These are phyloP conservation scores for Senecio squalidus DNA, from an alignment of 140 eudicot species.

Conservation along the genomic window DNA sequence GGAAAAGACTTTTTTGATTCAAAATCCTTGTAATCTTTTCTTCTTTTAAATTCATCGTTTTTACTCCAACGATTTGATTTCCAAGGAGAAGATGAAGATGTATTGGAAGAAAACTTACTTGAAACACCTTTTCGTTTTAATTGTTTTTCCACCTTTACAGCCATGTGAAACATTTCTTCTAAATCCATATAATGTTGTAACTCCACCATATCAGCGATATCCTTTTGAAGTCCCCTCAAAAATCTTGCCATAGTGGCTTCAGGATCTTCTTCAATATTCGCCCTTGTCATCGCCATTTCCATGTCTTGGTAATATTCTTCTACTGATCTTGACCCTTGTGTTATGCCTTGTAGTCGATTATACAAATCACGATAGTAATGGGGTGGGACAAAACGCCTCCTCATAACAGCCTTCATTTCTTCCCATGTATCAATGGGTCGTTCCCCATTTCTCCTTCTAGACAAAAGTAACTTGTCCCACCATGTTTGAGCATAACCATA, in stretches of 20 bases:
- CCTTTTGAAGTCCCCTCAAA: not conserved
- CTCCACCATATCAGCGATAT: not conserved
- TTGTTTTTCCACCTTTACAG: not conserved
- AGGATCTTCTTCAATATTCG: not conserved
- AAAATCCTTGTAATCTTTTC: too few species aligned
- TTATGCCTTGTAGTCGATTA: not conserved
- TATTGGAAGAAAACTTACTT: too few species aligned
- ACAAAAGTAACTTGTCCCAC: not conserved
- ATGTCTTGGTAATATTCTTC: not conserved
- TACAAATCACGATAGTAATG: not conserved
- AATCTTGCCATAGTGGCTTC: constrained; percentile 10
- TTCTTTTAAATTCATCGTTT: too few species aligned
- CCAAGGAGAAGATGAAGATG: too few species aligned
- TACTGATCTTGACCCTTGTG: not conserved
- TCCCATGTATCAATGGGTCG: not conserved
- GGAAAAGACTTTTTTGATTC: too few species aligned
- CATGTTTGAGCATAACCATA: not conserved
- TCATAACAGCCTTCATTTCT: not conserved
- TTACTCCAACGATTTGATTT: too few species aligned
- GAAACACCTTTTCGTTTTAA: not conserved
- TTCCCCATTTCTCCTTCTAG: not conserved
- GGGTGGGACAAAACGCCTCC: not conserved
- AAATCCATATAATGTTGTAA: not conserved
- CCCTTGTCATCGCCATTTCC: not conserved
- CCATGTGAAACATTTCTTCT: not conserved